Conservation (phyloP, 768 basidiomycete species). For the Agaricus sinodeliciosus region DNA sequence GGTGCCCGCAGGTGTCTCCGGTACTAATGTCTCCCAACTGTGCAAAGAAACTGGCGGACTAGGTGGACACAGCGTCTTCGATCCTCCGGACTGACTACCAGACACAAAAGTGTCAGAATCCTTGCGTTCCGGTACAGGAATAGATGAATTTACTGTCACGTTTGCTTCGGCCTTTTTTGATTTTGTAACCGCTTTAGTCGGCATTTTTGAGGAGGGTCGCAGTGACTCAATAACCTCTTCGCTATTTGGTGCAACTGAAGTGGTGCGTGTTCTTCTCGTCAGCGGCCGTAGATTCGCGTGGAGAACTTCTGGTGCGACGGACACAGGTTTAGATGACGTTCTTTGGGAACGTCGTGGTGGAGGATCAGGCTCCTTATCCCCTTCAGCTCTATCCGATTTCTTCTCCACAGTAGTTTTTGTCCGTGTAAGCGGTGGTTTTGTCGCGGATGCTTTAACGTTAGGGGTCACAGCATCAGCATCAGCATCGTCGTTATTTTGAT, state of each 20-base stretch:
- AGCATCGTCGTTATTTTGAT: background rate
- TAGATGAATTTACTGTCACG: background rate
- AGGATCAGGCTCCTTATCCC: background rate
- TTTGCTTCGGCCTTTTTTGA: background rate
- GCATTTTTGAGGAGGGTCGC: background rate
- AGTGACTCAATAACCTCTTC: background rate
- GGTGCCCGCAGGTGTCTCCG: constrained; percentile 4
- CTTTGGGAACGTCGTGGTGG: constrained; percentile 4
- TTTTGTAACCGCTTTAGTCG: background rate
- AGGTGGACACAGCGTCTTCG: background rate
- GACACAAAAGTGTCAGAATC: background rate
- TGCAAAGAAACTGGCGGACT: constrained; percentile 6
- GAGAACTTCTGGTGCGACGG: background rate
- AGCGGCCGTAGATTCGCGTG: background rate
- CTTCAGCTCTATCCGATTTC: background rate
- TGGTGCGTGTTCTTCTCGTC: background rate
- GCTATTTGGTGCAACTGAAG: background rate
- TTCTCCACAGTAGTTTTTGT: background rate
- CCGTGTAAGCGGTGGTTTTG: background rate
- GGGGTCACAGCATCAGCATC: background rate
- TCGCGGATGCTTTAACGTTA: background rate
- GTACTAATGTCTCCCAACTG: constrained; percentile 13
- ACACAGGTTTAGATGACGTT: background rate
- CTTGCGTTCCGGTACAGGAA: background rate
- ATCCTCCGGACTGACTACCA: background rate